Base-by-base conservation (phyloP, 768 basidiomycete genomes). In the Pleurotus platypus region DNA sequence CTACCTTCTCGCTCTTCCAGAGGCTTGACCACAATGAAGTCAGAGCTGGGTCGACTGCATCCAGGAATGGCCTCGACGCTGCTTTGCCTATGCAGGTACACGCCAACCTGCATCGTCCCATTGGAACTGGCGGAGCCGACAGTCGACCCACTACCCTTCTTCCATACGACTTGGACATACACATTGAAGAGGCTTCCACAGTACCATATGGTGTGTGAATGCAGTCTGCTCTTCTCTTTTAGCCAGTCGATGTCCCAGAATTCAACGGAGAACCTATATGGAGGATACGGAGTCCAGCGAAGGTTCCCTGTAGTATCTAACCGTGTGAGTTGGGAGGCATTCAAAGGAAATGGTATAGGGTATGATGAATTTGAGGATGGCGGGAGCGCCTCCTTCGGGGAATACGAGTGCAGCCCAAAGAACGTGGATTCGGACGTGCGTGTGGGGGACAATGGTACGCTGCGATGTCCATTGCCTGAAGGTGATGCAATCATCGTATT, bases 141-240 rank as follows among this genome's bases (percentile, higher is more conserved):
- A 38, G 37, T 16, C 15, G 12, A 11, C 13, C 18, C 20, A 24
- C 24, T 26, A 2, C 72, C 75, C 68, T 95, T 95, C 81, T 90
- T 92, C 61, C 86, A 82, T 49, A 93, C 86, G 46, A 94, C 79
- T 68, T 96, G 93, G 43, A 94, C 86, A 64, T 95, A 96, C 1
- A 93, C 85, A 61, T 93, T 93, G 77, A 86, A 94, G 64, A 91
- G 74, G 63, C 83, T 92, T 7, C 94, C 94, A 2, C 89, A 93
- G 66, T 94, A 91, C 84, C 91, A 94, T 54, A 95, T 79, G 2
- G 94, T 97, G 55, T 86, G 84, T 6, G 90, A 92, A 68, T 95
- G 86, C 50, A 91, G 70, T 13, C 92, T 78, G 50, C 85, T 84
- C 72, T 94, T 96, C 72, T 96, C 94, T 57, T 86, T 87, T 39